These are phyloP conservation scores for Rhodotorula sp. DNA, from an alignment of 1,284 basidiomycete species.

Conservation along the genomic window DNA sequence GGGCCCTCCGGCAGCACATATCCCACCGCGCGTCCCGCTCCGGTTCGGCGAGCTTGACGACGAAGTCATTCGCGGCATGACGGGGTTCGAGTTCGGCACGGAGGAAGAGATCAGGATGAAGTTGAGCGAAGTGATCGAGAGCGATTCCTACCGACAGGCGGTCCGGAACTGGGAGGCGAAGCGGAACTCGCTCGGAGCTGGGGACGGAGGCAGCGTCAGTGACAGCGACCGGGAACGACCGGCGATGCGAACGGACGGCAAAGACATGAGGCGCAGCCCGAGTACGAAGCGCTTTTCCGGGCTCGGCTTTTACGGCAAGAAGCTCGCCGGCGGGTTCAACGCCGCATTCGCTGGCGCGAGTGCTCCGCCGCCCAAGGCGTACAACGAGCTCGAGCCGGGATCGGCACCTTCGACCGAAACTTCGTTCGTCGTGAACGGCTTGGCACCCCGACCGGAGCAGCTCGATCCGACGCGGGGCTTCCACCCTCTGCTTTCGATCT, in stretches of 20 bases:
- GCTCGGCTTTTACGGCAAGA: conserved; percentile 90
- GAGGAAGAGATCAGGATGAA: conserved; percentile 78
- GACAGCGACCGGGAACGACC: conserved; percentile 31
- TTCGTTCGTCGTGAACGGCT: conserved; percentile 7
- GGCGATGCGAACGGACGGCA: conserved; percentile 34
- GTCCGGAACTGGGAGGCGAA: conserved; percentile 32
- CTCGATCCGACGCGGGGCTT: conserved; percentile 86
- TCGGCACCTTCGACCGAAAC: conserved; percentile 19
- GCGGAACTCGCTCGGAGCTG: conserved; percentile 29
- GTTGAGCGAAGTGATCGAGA: conserved; percentile 70
- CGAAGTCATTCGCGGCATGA: conserved; percentile 85
- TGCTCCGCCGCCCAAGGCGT: conserved; percentile 6
- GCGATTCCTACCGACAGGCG: conserved; percentile 73
- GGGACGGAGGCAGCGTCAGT: conserved; percentile 12
- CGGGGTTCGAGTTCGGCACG: conserved; percentile 92
- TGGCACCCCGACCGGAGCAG: conserved; percentile 45
- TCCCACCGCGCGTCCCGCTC: conserved; percentile 83
- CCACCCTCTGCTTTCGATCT: conserved; percentile 93
- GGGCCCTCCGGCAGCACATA: conserved; percentile 74
- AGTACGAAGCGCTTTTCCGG: conserved; percentile 69
- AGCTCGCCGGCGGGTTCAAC: conserved; percentile 56
- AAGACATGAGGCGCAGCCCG: conserved; percentile 43
- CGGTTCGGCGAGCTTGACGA: conserved; percentile 81
- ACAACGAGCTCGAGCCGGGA: conserved; percentile 25
- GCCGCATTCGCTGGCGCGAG: conserved; percentile 40